Base-by-base conservation (phyloP, 140 eudicot genomes). In the Bidens hawaiensis region DNA sequence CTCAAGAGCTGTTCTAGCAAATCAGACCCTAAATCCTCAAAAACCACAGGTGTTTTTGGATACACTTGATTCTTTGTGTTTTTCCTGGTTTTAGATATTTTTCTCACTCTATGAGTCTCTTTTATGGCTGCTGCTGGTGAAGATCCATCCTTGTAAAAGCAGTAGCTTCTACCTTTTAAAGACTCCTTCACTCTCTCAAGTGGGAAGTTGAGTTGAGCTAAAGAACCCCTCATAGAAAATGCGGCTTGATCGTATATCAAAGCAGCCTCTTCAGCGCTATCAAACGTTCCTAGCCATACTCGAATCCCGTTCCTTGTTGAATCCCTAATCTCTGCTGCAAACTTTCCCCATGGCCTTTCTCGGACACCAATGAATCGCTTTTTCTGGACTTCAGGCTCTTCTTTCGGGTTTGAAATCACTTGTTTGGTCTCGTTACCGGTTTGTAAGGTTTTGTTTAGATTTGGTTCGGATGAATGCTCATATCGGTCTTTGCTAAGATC, bases 11-110 rank as follows among this genome's bases (percentile, higher is more conserved):
- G 69, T 21, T 83, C 90, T 18, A 83, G 40, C 74, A 83, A 69
- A 70, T 83, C 90, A 62, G 83, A 67, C 74, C 90, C 90, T 75
- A 83, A 70, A 50, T 83, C 90, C 60, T 79, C 60, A 36, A 83
- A 69, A 14, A 83, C 85, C 8, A 83, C 41, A 22, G 60, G 64
- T 19, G 33, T 57, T 21, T 25, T 41, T 40, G 43, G 19, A 40
- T 14, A n/a, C 6, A 38, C 46, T 54, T 43, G 17, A 21, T 33
- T 62, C 22, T 62, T 72, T 10, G 1, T 75, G 12, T 52, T 58
- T 17, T 33, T 71, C 65, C 33, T 64, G 21, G 38, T 52, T 61
- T 14, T 60, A 5, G 70, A 43, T 47, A 1, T 50, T 19, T 14
- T 56, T 23, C 76, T 69, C 45, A 62, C 53, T 51, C 74, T 73